Percentiles rank a stretch among this genome's conserved stretches.
phyloP scores from a whole-genome alignment of 2,329 filamentous ascomycete genomes.

The Hortaea werneckii region DNA sequence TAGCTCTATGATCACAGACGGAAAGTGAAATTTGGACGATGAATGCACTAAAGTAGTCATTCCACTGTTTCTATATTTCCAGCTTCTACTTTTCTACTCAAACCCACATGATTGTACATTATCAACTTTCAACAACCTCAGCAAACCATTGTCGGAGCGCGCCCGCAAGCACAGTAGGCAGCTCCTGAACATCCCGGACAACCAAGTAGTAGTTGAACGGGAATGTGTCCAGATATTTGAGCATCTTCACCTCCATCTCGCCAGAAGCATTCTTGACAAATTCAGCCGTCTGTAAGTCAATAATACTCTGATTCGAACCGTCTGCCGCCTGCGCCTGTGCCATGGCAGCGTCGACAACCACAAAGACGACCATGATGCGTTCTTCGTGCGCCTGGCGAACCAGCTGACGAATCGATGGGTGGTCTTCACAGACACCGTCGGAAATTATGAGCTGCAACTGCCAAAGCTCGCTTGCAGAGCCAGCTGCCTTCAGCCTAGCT shows the following conservation, averaged over 20 bases:
- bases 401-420: slow-evolving; percentile 70
- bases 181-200: slow-evolving; percentile 80
- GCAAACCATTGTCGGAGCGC: slow-evolving; percentile 94
- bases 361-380: slow-evolving; percentile 95
- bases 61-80: too few relatives aligned
- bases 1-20: too few relatives aligned
- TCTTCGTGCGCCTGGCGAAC: slow-evolving; percentile 84
- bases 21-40: too few relatives aligned
- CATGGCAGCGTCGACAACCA: slow-evolving; percentile 67
- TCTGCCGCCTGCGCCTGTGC: slow-evolving; percentile 9
- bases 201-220: slow-evolving; percentile 96
- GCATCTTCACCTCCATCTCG: slow-evolving; percentile 62
- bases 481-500: slow-evolving; percentile 52
- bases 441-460: slow-evolving; percentile 89
- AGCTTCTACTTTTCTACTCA: too few relatives aligned
- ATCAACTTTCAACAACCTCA: slow-evolving; percentile 45
- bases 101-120: background rate
- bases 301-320: slow-evolving; percentile 51
- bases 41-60: too few relatives aligned
- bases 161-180: slow-evolving; percentile 78
- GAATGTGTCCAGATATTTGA: slow-evolving; percentile 88
- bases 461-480: slow-evolving; percentile 65
- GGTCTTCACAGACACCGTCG: slow-evolving; percentile 85
- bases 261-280: slow-evolving; percentile 62
- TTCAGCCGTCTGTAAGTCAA: slow-evolving; percentile 79